Evolutionary conservation across 2,329 filamentous ascomycete species (phyloP), one percentile per base, ranked within the genome.

Genomic region (Diplocarpon mali): DNA sequence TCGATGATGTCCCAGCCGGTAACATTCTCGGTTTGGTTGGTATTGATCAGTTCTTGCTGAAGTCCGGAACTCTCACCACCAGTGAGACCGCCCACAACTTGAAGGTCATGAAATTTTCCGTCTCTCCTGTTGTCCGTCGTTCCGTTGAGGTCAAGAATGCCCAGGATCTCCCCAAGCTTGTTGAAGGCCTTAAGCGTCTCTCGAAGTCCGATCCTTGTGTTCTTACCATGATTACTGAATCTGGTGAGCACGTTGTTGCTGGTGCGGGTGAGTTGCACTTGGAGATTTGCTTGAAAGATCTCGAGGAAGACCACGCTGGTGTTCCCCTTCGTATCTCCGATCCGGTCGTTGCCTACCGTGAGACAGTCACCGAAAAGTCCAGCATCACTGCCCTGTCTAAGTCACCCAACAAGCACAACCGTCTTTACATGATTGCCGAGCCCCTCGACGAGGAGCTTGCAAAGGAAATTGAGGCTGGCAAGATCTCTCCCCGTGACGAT

Each of bases 31-130:
- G 92, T 79, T 80, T 98, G 64, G 92, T 98, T 66, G 92, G 92
- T 83, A 87, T 98, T 62, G 92, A 98, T 69, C 92, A 98, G 81
- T 98, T 96, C 86, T 78, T 98, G 78, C 88, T 98, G 77, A 98
- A 98, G 84, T 96, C 92, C 68, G 92, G 92, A 84, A 98, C 92
- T 64, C 85, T 98, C 63, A 95, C 89, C 72, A 96, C 90, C 67
- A 82, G 78, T 67, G 92, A 98, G 60, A 93, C 87, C 57, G 90
- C 92, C 67, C 92, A 98, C 84, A 98, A 98, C 83, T 75, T 98
- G 65, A 96, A 96, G 84, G 92, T 98, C 74, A 98, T 98, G 92
- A 96, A 95, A 79, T 98, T 98, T 85, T 98, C 92, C 65, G 92
- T 98, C 68, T 96, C 92, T 50, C 92, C 92, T 63, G 92, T 98